Evolutionary conservation across 1,284 basidiomycete species (phyloP).

Genomic region (Exobasidium rhododendri): DNA sequence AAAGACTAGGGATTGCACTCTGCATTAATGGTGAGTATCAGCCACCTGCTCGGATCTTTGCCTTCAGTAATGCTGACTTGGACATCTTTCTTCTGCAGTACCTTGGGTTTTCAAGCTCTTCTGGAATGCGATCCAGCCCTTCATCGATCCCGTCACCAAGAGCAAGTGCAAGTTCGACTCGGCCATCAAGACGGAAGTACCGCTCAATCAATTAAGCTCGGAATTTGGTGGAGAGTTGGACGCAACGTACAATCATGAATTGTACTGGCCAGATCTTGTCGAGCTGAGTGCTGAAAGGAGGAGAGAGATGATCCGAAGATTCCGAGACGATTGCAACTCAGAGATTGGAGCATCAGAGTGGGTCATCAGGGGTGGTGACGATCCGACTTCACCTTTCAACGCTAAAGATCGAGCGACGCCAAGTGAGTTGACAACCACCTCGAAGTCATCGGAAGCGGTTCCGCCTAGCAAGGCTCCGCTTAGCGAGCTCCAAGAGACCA

Average conservation of each 20-base stretch:
- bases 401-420: constrained; percentile 3
- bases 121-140: constrained; percentile 53
- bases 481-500: neutral
- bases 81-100: constrained; percentile 1
- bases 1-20: constrained; percentile 54
- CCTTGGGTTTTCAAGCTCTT: constrained; percentile 42
- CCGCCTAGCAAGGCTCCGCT: neutral
- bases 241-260: constrained; percentile 65
- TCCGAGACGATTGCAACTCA: constrained; percentile 46
- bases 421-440: neutral
- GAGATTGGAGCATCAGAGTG: constrained; percentile 53
- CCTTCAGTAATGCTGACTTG: constrained; percentile 8
- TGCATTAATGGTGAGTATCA: constrained; percentile 49
- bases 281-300: constrained; percentile 62
- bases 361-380: constrained; percentile 53
- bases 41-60: neutral
- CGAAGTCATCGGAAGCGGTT: neutral
- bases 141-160: constrained; percentile 57
- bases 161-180: constrained; percentile 51
- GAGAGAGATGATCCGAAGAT: constrained; percentile 62
- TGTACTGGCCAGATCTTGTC: constrained; percentile 70
- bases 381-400: constrained; percentile 12
- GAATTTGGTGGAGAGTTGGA: constrained; percentile 49
- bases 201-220: constrained; percentile 31
- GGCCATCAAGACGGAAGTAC: constrained; percentile 45